phyloP scores from a whole-genome alignment of 2,329 filamentous ascomycete species.

The Verticillium nubilum region DNA sequence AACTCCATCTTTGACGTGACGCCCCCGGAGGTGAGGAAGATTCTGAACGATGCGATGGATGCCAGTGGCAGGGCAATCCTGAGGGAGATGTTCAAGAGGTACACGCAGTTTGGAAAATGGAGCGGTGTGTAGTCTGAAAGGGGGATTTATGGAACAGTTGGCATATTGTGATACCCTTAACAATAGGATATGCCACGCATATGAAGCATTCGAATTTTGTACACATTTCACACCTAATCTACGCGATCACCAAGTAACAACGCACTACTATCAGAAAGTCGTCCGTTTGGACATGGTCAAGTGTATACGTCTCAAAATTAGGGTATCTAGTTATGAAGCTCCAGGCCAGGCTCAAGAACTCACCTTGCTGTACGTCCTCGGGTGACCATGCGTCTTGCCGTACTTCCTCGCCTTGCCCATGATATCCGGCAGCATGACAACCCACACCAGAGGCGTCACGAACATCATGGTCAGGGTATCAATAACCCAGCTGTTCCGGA shows the following conservation, averaged over 20 bases:
- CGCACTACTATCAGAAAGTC: no score
- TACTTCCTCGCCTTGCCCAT: constrained; percentile 53
- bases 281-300: no score
- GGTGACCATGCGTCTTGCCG: constrained; percentile 53
- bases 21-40: constrained; percentile 45
- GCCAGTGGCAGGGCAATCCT: constrained; percentile 53
- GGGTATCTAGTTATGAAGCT: not conserved
- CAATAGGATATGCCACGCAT: not conserved
- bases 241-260: no score
- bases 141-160: no score
- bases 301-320: no score
- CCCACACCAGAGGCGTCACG: constrained; percentile 48
- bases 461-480: constrained; percentile 50
- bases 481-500: constrained; percentile 53
- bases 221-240: no score
- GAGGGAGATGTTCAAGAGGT: constrained; percentile 52
- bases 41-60: constrained; percentile 56
- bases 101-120: constrained; percentile 60
- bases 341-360: not conserved
- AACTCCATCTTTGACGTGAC: constrained; percentile 56
- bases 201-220: not conserved
- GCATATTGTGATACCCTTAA: not conserved
- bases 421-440: constrained; percentile 52
- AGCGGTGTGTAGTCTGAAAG: constrained; percentile 49
- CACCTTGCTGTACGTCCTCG: constrained; percentile 37